Evolutionary conservation across 495 filamentous ascomycete genomes (phyloP).

Genomic region (Letharia columbiana): DNA sequence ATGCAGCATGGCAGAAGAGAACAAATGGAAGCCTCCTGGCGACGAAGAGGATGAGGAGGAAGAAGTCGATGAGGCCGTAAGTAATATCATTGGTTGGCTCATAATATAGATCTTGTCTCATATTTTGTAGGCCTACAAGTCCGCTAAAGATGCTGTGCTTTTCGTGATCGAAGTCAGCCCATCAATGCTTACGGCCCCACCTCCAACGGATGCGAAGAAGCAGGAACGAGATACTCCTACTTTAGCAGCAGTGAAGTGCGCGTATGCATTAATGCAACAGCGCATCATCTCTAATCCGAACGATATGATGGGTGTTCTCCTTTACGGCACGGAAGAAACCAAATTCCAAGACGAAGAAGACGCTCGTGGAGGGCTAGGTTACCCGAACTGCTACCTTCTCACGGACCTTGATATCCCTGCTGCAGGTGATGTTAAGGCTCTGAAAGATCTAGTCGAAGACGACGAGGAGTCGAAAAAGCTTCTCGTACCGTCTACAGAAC

Average conservation of each 20-base stretch:
- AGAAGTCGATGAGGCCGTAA: constrained; percentile 64
- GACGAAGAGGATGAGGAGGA: constrained; percentile 55
- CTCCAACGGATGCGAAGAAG: constrained; percentile 59
- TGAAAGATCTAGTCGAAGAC: constrained; percentile 68
- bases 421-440: constrained; percentile 72
- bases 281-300: constrained; percentile 93
- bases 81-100: constrained; percentile 17
- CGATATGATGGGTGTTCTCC: constrained; percentile 96
- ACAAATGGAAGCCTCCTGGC: constrained; percentile 31
- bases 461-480: constrained; percentile 55
- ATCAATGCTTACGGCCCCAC: constrained; percentile 74
- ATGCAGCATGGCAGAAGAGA: constrained; percentile 39
- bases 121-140: constrained; percentile 68
- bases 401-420: constrained; percentile 81
- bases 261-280: constrained; percentile 92
- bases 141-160: constrained; percentile 89
- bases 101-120: constrained; percentile 7
- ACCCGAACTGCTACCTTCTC: constrained; percentile 88
- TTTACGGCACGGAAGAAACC: constrained; percentile 83
- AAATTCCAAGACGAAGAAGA: constrained; percentile 66
- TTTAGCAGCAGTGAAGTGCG: constrained; percentile 83
- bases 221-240: constrained; percentile 60
- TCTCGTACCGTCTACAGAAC: constrained; percentile 58
- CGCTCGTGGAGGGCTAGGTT: constrained; percentile 52
- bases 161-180: constrained; percentile 91